Evolutionary conservation across 2,329 filamentous ascomycete genomes (phyloP).

Genomic region (Rasamsonia emersonii): DNA sequence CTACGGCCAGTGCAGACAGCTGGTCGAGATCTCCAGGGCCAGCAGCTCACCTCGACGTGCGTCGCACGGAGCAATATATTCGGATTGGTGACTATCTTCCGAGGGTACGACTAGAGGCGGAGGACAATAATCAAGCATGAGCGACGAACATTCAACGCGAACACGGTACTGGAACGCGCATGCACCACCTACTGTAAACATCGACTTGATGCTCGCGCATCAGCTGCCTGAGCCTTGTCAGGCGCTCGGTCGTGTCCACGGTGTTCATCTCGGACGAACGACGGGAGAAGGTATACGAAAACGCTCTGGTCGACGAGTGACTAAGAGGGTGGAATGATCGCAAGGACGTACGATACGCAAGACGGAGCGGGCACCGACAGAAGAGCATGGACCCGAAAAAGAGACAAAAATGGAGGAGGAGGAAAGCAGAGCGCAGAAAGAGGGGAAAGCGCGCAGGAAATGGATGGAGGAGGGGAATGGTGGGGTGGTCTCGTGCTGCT

Average conservation of each 20-base stretch:
- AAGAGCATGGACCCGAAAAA: slow-evolving; percentile 25
- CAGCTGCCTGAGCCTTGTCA: slow-evolving; percentile 67
- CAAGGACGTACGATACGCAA: slow-evolving; percentile 21
- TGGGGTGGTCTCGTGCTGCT: slow-evolving; percentile 2
- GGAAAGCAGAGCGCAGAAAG: neutral
- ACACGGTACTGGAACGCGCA: neutral
- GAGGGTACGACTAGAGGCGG: slow-evolving; percentile 75
- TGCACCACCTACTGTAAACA: slow-evolving; percentile 65
- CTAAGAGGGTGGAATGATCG: slow-evolving; percentile 18
- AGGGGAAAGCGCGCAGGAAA: neutral
- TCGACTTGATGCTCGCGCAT: slow-evolving; percentile 86
- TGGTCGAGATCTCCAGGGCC: slow-evolving; percentile 3
- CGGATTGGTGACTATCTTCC: slow-evolving; percentile 93
- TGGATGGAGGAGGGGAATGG: slow-evolving; percentile 1
- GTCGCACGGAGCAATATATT: slow-evolving; percentile 97
- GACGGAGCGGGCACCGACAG: slow-evolving; percentile 20
- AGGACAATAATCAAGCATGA: slow-evolving; percentile 17
- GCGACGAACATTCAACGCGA: neutral
- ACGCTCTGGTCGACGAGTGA: slow-evolving; percentile 24
- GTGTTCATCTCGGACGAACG: slow-evolving; percentile 58
- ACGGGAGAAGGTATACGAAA: slow-evolving; percentile 28
- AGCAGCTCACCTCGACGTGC: slow-evolving; percentile 58
- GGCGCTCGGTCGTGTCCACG: slow-evolving; percentile 68
- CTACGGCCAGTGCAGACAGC: neutral
- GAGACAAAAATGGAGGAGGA: neutral